Conservation (phyloP, 768 basidiomycete species). For the Fibroporia radiculosa region DNA sequence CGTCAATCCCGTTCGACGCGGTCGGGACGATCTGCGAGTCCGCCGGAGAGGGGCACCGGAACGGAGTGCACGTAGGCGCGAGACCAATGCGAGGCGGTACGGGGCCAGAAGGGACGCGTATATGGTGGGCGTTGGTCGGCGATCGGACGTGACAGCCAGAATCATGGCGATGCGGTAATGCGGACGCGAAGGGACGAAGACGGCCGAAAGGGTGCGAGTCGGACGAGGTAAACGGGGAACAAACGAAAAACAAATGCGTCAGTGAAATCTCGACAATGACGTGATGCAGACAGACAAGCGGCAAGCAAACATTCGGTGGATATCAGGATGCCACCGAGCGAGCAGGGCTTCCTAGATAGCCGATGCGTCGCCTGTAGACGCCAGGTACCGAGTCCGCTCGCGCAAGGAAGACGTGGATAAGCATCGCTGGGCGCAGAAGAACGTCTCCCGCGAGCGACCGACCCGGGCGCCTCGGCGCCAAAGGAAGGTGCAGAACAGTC, state of each 20-base stretch:
- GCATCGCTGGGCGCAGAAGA: background rate
- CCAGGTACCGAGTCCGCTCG: background rate
- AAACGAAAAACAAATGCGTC: background rate
- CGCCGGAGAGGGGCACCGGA: background rate
- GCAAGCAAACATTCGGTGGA: too few relatives aligned
- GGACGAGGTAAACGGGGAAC: background rate
- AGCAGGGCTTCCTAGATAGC: background rate
- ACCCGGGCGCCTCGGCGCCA: background rate
- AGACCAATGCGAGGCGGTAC: background rate
- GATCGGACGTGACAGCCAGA: too few relatives aligned
- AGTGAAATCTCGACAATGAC: background rate
- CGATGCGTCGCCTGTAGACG: background rate
- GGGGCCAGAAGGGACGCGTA: background rate
- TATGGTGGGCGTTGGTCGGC: too few relatives aligned
- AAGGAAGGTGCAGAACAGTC: background rate
- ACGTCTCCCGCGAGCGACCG: constrained; percentile 3
- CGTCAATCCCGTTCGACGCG: constrained; percentile 70
- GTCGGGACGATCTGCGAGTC: constrained; percentile 67
- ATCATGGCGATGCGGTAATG: background rate
- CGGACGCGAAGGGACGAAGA: background rate
- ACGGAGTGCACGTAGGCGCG: background rate
- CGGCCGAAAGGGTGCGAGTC: background rate
- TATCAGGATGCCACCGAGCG: too few relatives aligned
- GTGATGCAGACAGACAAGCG: too few relatives aligned
- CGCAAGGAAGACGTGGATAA: background rate